Percentiles rank a stretch among this genome's conserved stretches.
Conservation (phyloP, 768 basidiomycete genomes). For the Hygrophorus pudorinus region DNA sequence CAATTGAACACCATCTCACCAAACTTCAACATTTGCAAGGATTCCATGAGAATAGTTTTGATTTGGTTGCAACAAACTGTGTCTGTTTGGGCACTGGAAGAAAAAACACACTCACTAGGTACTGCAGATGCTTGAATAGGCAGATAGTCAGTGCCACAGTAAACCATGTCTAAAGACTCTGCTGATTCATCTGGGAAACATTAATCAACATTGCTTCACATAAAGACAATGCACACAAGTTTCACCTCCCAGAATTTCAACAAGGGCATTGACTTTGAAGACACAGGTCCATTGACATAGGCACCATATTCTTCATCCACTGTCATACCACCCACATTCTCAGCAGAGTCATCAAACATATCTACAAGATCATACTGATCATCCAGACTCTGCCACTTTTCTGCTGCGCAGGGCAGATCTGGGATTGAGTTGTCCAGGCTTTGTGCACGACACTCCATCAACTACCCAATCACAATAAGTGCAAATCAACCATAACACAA, state of each 20-base stretch:
- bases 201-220: too few relatives aligned
- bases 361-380: conserved; percentile 3
- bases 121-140: too few relatives aligned
- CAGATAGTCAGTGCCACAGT: conserved; percentile 8
- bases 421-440: background rate
- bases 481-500: background rate
- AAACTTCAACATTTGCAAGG: too few relatives aligned
- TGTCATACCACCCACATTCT: background rate
- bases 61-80: conserved; percentile 9
- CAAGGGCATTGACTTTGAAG: background rate
- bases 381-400: conserved; percentile 1
- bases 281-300: conserved; percentile 1
- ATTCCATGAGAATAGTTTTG: conserved; percentile 8
- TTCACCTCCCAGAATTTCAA: conserved; percentile 3
- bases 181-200: background rate
- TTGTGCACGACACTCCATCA: too few relatives aligned
- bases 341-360: background rate
- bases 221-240: background rate
- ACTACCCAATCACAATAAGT: background rate
- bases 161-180: background rate
- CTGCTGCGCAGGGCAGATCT: too few relatives aligned
- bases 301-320: conserved; percentile 1
- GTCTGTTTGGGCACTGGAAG: conserved; percentile 10
- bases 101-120: too few relatives aligned
- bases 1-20: background rate